phyloP scores from a whole-genome alignment of 2,329 filamentous ascomycete genomes.

The Parastagonospora avenae region DNA sequence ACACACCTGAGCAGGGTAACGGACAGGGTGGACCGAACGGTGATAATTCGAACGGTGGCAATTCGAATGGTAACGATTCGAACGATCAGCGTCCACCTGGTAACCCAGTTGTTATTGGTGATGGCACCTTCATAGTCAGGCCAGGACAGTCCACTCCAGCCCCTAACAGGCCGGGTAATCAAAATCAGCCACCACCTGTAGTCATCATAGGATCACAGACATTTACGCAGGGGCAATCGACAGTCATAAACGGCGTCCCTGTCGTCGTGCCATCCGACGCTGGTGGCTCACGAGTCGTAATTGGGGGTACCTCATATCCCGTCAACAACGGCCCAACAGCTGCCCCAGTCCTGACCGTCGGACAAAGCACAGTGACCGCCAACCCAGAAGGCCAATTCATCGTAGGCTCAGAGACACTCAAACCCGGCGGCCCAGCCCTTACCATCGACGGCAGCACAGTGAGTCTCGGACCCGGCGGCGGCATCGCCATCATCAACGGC shows the following conservation, averaged over 20 bases:
- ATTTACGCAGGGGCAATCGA: conserved; percentile 37
- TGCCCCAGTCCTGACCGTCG: conserved; percentile 31
- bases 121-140: conserved; percentile 20
- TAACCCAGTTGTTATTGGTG: conserved; percentile 25
- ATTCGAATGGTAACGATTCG: conserved; percentile 3
- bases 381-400: conserved; percentile 40
- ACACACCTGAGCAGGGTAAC: not conserved
- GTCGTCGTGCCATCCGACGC: conserved; percentile 30
- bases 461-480: conserved; percentile 42
- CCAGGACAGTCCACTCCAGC: conserved; percentile 19
- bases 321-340: conserved; percentile 24
- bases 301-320: conserved; percentile 33
- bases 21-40: not conserved
- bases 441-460: conserved; percentile 44
- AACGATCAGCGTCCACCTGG: not conserved
- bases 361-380: conserved; percentile 33
- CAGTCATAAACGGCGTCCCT: conserved; percentile 38
- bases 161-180: conserved; percentile 7
- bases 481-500: conserved; percentile 45
- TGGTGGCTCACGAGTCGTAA: conserved; percentile 29
- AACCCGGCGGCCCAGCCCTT: conserved; percentile 42
- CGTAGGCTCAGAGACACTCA: conserved; percentile 41
- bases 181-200: conserved; percentile 14
- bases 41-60: conserved; percentile 1
- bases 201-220: conserved; percentile 35